A percentile compares a stretch with the other conserved stretches of the same genome.
These are phyloP conservation scores for Phytophthora tubulina DNA, from an alignment of 352 stramenopile species.

Conservation along the genomic window DNA sequence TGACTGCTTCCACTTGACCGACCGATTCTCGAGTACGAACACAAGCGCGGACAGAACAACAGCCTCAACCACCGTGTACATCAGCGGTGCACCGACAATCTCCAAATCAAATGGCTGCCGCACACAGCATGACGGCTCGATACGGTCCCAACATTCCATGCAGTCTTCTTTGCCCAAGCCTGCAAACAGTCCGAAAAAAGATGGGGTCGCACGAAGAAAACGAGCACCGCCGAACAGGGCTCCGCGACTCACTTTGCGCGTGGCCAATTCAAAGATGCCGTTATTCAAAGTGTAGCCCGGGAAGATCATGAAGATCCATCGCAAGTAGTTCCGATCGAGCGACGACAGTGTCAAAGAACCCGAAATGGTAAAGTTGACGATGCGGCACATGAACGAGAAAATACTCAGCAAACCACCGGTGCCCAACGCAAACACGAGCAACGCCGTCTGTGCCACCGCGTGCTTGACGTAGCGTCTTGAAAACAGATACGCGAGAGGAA, in stretches of 20 bases:
- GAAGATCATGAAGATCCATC: slow-evolving; percentile 80
- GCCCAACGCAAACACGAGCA: slow-evolving; percentile 71
- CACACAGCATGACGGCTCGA: slow-evolving; percentile 55
- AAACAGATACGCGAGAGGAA: slow-evolving; percentile 77
- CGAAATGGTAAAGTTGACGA: slow-evolving; percentile 60
- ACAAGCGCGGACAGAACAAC: slow-evolving; percentile 57
- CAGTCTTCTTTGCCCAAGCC: slow-evolving; percentile 57
- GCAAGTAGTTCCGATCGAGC: slow-evolving; percentile 74
- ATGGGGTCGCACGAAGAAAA: slow-evolving; percentile 37
- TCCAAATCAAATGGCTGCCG: slow-evolving; percentile 65
- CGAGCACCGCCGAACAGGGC: slow-evolving; percentile 46
- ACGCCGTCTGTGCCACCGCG: slow-evolving; percentile 64
- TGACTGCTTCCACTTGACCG: slow-evolving; percentile 47
- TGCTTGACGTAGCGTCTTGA: slow-evolving; percentile 67
- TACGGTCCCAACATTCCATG: slow-evolving; percentile 60
- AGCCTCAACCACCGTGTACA: slow-evolving; percentile 59
- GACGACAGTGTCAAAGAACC: slow-evolving; percentile 58
- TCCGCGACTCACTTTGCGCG: slow-evolving; percentile 69
- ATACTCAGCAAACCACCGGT: slow-evolving; percentile 77
- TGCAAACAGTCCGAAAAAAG: slow-evolving; percentile 66
- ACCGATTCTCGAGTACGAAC: slow-evolving; percentile 54
- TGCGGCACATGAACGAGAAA: slow-evolving; percentile 80
- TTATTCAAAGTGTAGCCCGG: slow-evolving; percentile 74
- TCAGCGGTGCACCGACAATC: slow-evolving; percentile 52
- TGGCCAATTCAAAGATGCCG: slow-evolving; percentile 77